Evolutionary conservation across 2,329 filamentous ascomycete genomes (phyloP).

Genomic region (Fusarium graminum): DNA sequence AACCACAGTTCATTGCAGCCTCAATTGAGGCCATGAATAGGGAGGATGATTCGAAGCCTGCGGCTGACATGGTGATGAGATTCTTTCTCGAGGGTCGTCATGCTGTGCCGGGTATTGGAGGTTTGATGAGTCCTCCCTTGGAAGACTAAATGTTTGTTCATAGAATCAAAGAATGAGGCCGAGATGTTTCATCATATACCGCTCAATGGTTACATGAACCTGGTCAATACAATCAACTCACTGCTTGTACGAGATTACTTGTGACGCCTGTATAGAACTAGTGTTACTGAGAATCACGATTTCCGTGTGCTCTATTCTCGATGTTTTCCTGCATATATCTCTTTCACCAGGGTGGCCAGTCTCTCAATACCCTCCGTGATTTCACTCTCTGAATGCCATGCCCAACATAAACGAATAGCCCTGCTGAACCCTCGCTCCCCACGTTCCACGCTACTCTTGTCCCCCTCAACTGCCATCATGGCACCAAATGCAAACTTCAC

Average conservation of each 20-base stretch:
- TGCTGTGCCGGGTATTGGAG: background rate
- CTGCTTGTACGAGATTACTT: too few relatives aligned
- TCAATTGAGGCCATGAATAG: constrained; percentile 1
- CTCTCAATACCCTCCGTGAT: background rate
- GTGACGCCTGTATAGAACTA: too few relatives aligned
- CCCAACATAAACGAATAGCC: constrained; percentile 1
- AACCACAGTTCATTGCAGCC: background rate
- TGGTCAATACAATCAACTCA: too few relatives aligned
- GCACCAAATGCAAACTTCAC: constrained; percentile 2
- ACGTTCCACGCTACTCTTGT: background rate
- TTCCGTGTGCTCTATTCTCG: too few relatives aligned
- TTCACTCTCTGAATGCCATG: background rate
- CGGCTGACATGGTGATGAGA: constrained; percentile 12
- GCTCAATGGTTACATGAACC: too few relatives aligned
- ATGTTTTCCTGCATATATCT: background rate
- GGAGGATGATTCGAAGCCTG: background rate
- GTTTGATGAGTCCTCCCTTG: background rate
- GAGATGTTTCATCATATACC: too few relatives aligned
- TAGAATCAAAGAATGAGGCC: too few relatives aligned
- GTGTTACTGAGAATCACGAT: too few relatives aligned
- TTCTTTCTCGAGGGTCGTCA: constrained; percentile 5
- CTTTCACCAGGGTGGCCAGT: background rate
- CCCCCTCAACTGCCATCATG: constrained; percentile 1
- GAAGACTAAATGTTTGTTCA: background rate
- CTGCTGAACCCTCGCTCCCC: background rate